phyloP scores from a whole-genome alignment of 352 stramenopile genomes.

The Globisporangium cederbergense region DNA sequence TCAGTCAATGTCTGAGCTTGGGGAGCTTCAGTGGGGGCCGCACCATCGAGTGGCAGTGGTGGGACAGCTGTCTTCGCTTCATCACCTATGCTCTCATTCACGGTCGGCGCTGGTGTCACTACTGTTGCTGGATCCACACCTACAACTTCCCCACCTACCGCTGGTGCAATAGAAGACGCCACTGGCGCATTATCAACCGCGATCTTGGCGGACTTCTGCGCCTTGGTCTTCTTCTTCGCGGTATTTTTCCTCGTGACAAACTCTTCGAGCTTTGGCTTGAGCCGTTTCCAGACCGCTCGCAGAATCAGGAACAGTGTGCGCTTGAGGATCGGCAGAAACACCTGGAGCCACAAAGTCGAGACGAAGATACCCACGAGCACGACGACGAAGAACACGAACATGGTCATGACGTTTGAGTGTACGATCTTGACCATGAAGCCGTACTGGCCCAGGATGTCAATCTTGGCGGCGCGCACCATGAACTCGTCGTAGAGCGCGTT shows the following conservation, averaged over 20 bases:
- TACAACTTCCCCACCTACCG: background rate
- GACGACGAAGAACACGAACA: conserved; percentile 64
- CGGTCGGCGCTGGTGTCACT: background rate
- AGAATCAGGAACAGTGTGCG: conserved; percentile 37
- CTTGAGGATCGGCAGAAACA: conserved; percentile 50
- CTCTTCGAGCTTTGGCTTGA: conserved; percentile 15
- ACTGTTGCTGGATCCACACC: conserved; percentile 6
- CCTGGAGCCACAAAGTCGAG: conserved; percentile 44
- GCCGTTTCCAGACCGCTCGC: conserved; percentile 27
- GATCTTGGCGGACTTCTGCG: conserved; percentile 33
- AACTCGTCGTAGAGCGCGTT: conserved; percentile 47
- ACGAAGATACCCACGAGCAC: conserved; percentile 51
- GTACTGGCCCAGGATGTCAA: conserved; percentile 49
- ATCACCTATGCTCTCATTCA: background rate
- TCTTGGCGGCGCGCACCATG: conserved; percentile 30
- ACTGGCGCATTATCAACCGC: conserved; percentile 24
- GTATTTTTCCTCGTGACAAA: background rate
- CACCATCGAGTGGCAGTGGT: background rate
- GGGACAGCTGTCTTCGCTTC: background rate
- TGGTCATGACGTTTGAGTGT: conserved; percentile 65
- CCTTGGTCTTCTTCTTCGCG: conserved; percentile 10
- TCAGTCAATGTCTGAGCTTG: background rate
- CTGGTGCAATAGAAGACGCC: background rate
- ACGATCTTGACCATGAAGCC: conserved; percentile 71
- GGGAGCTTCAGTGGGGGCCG: background rate